Evolutionary conservation across 805 yeast genomes (phyloP).

Genomic region (Saturnispora dispora): DNA sequence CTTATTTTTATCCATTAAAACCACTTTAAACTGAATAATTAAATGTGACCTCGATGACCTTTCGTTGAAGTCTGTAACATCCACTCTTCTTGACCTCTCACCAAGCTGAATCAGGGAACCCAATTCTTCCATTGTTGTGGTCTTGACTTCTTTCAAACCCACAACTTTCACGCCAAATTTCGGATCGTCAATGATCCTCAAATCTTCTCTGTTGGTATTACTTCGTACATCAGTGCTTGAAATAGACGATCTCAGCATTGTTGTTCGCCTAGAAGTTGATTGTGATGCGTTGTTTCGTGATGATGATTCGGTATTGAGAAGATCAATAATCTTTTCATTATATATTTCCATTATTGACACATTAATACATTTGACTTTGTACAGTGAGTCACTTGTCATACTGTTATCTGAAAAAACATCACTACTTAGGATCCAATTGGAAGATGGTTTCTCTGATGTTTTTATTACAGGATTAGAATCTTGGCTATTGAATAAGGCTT

Average conservation of each 20-base stretch:
- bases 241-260: conserved; percentile 5
- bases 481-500: conserved; percentile 39
- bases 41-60: conserved; percentile 91
- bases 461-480: conserved; percentile 21
- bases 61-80: conserved; percentile 83
- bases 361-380: conserved; percentile 32
- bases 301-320: conserved; percentile 37
- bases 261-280: not conserved
- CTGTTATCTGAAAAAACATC: not conserved
- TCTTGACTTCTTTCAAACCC: conserved; percentile 60
- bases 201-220: conserved; percentile 34
- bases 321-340: conserved; percentile 78
- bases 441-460: conserved; percentile 1
- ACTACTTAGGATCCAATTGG: conserved; percentile 7
- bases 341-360: conserved; percentile 80
- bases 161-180: conserved; percentile 62
- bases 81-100: conserved; percentile 65
- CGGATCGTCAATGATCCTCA: conserved; percentile 72
- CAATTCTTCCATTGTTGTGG: conserved; percentile 50
- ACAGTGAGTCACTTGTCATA: conserved; percentile 13
- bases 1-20: conserved; percentile 24
- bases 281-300: not conserved
- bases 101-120: conserved; percentile 55
- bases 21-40: conserved; percentile 59
- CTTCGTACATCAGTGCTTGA: not conserved